Percentiles rank a stretch among this genome's conserved stretches.
Conservation (phyloP, 108 stramenopile species). For the Fistulifera pelliculosa region DNA sequence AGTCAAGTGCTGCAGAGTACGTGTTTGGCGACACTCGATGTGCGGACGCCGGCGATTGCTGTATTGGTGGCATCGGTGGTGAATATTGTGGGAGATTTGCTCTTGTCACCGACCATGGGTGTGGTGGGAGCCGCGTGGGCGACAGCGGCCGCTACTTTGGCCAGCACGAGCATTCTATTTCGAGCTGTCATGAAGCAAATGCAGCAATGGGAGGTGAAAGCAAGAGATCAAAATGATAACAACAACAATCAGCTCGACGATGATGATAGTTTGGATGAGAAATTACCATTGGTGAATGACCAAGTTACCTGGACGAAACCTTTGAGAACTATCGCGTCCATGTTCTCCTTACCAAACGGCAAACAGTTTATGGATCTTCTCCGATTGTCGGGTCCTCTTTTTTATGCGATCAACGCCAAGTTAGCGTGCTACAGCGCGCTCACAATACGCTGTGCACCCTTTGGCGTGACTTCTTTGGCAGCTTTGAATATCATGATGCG, state of each 20-base stretch:
- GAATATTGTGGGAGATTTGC: slow-evolving; percentile 70
- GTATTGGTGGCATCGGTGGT: slow-evolving; percentile 55
- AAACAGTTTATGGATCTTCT: slow-evolving; percentile 44
- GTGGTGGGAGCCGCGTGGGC: slow-evolving; percentile 66
- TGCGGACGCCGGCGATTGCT: slow-evolving; percentile 70
- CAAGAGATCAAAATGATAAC: slow-evolving; percentile 3
- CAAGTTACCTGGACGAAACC: neutral
- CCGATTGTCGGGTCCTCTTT: slow-evolving; percentile 74
- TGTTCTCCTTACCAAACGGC: slow-evolving; percentile 51
- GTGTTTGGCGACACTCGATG: slow-evolving; percentile 62
- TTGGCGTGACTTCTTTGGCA: slow-evolving; percentile 71
- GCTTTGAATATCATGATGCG: slow-evolving; percentile 82
- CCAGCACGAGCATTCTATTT: slow-evolving; percentile 40
- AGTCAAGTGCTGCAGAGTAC: slow-evolving; percentile 72
- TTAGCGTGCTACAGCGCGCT: slow-evolving; percentile 69
- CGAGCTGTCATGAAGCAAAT: slow-evolving; percentile 33
- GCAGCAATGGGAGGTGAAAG: slow-evolving; percentile 33
- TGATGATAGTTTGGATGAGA: neutral
- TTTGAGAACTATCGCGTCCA: slow-evolving; percentile 1
- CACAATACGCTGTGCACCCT: slow-evolving; percentile 60
- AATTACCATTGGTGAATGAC: neutral
- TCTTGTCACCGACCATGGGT: slow-evolving; percentile 46
- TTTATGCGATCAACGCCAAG: slow-evolving; percentile 71
- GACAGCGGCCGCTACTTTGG: slow-evolving; percentile 47
- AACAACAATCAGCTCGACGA: neutral